These are phyloP conservation scores for Colletotrichum melonis DNA, from an alignment of 2,329 filamentous ascomycete species.

Conservation along the genomic window DNA sequence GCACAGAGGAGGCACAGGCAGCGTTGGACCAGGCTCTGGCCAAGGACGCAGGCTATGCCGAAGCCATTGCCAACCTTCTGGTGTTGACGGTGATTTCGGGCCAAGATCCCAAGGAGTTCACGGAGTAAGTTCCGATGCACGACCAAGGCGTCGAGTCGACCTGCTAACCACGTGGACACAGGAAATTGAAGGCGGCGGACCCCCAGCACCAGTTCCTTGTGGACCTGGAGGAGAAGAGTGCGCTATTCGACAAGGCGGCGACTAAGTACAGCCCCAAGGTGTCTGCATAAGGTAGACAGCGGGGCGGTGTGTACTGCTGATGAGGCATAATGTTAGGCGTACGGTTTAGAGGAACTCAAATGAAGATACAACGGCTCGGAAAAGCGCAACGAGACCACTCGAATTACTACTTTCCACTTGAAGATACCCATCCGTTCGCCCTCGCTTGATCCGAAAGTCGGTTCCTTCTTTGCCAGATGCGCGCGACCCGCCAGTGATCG, in stretches of 20 bases:
- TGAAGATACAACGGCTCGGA: slow-evolving; percentile 31
- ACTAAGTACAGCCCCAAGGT: slow-evolving; percentile 90
- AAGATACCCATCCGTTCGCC: slow-evolving; percentile 25
- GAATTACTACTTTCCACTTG: slow-evolving; percentile 33
- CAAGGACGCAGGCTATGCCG: slow-evolving; percentile 76
- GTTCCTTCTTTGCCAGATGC: neutral
- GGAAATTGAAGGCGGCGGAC: slow-evolving; percentile 67
- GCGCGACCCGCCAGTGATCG: slow-evolving; percentile 27
- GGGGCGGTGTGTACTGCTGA: slow-evolving; percentile 25
- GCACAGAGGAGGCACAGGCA: slow-evolving; percentile 88
- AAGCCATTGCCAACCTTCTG: slow-evolving; percentile 84
- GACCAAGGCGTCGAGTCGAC: neutral
- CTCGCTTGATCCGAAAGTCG: neutral
- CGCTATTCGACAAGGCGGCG: slow-evolving; percentile 87
- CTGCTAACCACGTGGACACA: slow-evolving; percentile 43
- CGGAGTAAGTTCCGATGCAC: slow-evolving; percentile 60
- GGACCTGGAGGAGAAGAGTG: slow-evolving; percentile 86
- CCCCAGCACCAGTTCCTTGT: slow-evolving; percentile 76
- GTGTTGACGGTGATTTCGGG: slow-evolving; percentile 84
- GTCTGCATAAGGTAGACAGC: slow-evolving; percentile 52
- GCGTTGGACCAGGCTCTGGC: slow-evolving; percentile 84
- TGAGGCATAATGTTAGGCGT: slow-evolving; percentile 36
- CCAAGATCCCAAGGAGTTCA: slow-evolving; percentile 73
- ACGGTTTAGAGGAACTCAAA: slow-evolving; percentile 35
- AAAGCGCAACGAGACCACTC: slow-evolving; percentile 34